Evolutionary conservation across 805 yeast species (phyloP), one percentile per base, ranked within the genome.

Genomic region (Starmerella vaccinii): DNA sequence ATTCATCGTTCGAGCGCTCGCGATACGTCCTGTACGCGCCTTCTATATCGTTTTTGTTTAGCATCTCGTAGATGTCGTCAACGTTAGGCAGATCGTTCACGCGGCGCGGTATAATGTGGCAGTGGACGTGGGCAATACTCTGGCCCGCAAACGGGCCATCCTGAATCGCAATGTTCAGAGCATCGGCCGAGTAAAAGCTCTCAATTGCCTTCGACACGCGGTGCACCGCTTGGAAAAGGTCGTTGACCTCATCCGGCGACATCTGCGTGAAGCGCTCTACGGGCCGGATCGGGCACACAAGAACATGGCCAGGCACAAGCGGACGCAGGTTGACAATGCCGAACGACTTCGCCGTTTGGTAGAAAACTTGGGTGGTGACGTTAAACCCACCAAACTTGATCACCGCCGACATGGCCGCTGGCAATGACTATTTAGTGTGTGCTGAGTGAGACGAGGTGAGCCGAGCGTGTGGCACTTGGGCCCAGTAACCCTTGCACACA

Each of bases 121-220:
- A 83, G 65, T 92, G 98, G 26, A 90, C 73, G 66, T 92, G 98
- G 5, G 97, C 95, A 2, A 92, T 81, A n/a, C 89, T 78, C 64
- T 92, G 98, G 3, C 98, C 98, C 1, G 97, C 90, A 46, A 87
- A 87, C 0, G 88, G 84, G 0, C 98, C 98, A 64, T 92, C 99
- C 65, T 92, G 99, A 52, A 94, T 86, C 10, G 97, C 90, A 35
- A 92, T 75, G 63, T 94, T 94, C 53, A 88, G 62, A 1, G 95
- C 73, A 58, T 89, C 94, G 2, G 96, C 95, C 32, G 80, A 73
- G 64, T 81, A 92, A 12, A 74, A 69, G 51, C 72, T 61, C 56
- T 75, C 80, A 15, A 92, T 80, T 55, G 88, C 82, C 49, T 69
- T 67, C 54, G 87, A 81, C 0, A 92, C 74, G 43, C 75, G 61